A percentile compares a stretch with the other conserved stretches of the same genome.
These are phyloP conservation scores for Eucalyptus polyanthemos DNA, from an alignment of 345 rosid genomes.

Conservation along the genomic window DNA sequence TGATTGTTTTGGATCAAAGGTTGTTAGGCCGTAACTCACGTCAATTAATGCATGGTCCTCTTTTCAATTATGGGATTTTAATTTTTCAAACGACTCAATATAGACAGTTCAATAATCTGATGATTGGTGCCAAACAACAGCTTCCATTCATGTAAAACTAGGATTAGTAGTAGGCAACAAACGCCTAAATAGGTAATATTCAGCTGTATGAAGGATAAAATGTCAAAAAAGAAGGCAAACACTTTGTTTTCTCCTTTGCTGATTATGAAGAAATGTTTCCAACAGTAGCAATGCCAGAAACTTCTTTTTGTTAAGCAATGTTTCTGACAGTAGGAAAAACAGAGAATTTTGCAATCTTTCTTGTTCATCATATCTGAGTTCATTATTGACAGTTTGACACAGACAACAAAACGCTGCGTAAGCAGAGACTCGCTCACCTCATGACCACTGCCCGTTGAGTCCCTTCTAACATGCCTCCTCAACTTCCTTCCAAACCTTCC, in stretches of 20 bases:
- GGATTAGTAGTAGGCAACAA: neutral
- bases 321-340: neutral
- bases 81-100: neutral
- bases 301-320: neutral
- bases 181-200: neutral
- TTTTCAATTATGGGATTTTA: neutral
- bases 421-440: conserved; percentile 35
- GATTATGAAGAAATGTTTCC: neutral
- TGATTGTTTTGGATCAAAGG: neutral
- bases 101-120: neutral
- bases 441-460: conserved; percentile 77
- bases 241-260: neutral
- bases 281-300: neutral
- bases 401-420: neutral
- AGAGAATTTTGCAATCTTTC: neutral
- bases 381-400: neutral
- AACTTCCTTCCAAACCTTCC: conserved; percentile 63
- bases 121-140: neutral
- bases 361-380: neutral
- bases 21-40: neutral
- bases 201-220: neutral
- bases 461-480: conserved; percentile 71
- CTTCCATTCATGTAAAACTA: neutral
- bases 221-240: neutral
- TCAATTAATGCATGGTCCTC: neutral